A percentile compares a stretch with the other conserved stretches of the same genome.
Evolutionary conservation across 1,284 basidiomycete species (phyloP).

Genomic region (Sporisorium reilianum): DNA sequence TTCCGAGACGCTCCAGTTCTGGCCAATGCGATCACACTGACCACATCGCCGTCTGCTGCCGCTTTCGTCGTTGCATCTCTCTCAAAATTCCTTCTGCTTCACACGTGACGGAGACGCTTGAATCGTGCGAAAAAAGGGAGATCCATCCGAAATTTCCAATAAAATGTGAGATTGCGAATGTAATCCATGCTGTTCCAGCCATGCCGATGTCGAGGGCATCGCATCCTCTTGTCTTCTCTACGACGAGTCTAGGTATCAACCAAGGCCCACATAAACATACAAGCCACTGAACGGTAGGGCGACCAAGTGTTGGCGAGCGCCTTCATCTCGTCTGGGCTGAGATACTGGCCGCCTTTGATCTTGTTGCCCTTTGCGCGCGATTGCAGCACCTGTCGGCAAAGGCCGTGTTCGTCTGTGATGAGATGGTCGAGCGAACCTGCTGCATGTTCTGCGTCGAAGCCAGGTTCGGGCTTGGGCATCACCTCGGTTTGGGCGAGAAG

Average conservation of each 20-base stretch:
- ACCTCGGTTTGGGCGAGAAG: conserved; percentile 33
- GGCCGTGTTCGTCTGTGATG: conserved; percentile 38
- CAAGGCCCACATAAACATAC: conserved; percentile 64
- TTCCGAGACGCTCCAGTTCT: background rate
- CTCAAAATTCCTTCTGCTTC: conserved; percentile 1
- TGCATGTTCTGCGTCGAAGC: conserved; percentile 6
- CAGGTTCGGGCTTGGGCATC: conserved; percentile 35
- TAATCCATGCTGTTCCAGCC: background rate
- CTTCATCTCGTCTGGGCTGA: conserved; percentile 65
- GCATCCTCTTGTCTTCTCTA: too few relatives aligned
- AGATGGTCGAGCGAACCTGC: conserved; percentile 29
- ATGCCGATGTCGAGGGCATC: background rate
- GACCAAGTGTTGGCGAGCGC: conserved; percentile 58
- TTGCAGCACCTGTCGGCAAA: conserved; percentile 39
- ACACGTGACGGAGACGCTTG: conserved; percentile 23
- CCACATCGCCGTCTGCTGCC: conserved; percentile 15
- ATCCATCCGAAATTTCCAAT: background rate
- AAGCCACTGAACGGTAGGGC: conserved; percentile 63
- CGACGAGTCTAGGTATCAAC: conserved; percentile 35
- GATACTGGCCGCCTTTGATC: conserved; percentile 63
- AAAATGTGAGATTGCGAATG: conserved; percentile 14
- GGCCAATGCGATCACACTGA: conserved; percentile 38
- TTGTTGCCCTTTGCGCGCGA: conserved; percentile 61
- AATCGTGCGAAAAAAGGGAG: conserved; percentile 23
- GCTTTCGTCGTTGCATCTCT: background rate